Percentiles rank a stretch among this genome's conserved stretches.
Evolutionary conservation across 805 yeast genomes (phyloP).

Genomic region (Starmerella geochares): DNA sequence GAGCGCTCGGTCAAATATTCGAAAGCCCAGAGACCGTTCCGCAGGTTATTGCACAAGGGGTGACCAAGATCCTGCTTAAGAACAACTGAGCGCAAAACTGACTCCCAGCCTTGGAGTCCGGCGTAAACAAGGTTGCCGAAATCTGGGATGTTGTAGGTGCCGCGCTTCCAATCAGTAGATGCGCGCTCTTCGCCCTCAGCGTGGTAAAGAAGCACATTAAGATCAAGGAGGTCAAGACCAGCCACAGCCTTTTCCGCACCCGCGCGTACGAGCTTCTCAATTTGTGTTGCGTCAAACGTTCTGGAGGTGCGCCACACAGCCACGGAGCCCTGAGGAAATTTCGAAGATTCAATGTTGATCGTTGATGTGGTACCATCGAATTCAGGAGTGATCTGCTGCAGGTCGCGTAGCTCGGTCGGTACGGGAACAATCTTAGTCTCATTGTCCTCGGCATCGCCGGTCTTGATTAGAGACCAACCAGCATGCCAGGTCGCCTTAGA

Average conservation of each 20-base stretch:
- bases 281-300: conserved; percentile 50
- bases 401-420: conserved; percentile 49
- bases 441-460: conserved; percentile 38
- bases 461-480: conserved; percentile 46
- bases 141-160: conserved; percentile 64
- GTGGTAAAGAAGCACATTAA: conserved; percentile 64
- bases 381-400: conserved; percentile 43
- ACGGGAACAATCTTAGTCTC: conserved; percentile 46
- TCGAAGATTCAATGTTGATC: conserved; percentile 34
- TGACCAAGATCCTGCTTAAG: conserved; percentile 68
- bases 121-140: conserved; percentile 70
- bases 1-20: conserved; percentile 59
- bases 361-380: conserved; percentile 40
- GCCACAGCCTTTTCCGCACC: conserved; percentile 70
- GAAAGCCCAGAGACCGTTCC: conserved; percentile 83
- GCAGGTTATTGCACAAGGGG: conserved; percentile 67
- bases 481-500: conserved; percentile 37
- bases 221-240: conserved; percentile 51
- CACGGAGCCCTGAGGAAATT: conserved; percentile 84
- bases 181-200: conserved; percentile 86
- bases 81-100: conserved; percentile 54
- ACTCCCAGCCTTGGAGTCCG: conserved; percentile 88
- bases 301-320: conserved; percentile 68
- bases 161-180: conserved; percentile 57
- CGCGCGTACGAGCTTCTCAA: conserved; percentile 56